Evolutionary conservation across 2,329 filamentous ascomycete genomes (phyloP).

Genomic region (Aspergillus hortae): DNA sequence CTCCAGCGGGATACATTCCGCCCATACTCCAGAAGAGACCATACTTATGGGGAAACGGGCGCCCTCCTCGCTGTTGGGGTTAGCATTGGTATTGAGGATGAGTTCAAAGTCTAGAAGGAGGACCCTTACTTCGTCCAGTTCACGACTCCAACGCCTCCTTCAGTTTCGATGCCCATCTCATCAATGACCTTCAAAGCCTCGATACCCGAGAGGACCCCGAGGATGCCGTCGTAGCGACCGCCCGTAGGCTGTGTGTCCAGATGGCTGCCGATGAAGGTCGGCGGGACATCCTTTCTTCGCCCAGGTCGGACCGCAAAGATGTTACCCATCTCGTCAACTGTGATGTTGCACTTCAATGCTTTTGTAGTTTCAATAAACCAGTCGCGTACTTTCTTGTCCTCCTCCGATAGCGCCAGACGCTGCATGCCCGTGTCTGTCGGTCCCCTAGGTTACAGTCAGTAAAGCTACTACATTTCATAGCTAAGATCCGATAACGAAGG

Average conservation of each 20-base stretch:
- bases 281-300: slow-evolving; percentile 51
- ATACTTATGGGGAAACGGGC: slow-evolving; percentile 75
- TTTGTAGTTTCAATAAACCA: slow-evolving; percentile 69
- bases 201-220: slow-evolving; percentile 69
- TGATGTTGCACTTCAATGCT: slow-evolving; percentile 63
- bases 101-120: background rate
- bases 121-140: slow-evolving; percentile 47
- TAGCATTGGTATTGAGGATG: slow-evolving; percentile 4
- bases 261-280: slow-evolving; percentile 69
- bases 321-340: slow-evolving; percentile 74
- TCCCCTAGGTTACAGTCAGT: slow-evolving; percentile 17
- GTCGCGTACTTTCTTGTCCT: slow-evolving; percentile 67
- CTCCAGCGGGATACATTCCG: slow-evolving; percentile 61
- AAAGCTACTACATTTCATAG: too few relatives aligned
- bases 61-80: slow-evolving; percentile 65
- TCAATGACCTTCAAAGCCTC: slow-evolving; percentile 68
- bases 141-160: slow-evolving; percentile 68
- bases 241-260: slow-evolving; percentile 60
- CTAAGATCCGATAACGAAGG: too few relatives aligned
- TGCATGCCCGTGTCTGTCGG: slow-evolving; percentile 71
- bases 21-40: slow-evolving; percentile 73
- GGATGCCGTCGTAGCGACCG: slow-evolving; percentile 57
- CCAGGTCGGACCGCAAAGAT: slow-evolving; percentile 72
- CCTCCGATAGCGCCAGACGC: slow-evolving; percentile 66
- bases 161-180: slow-evolving; percentile 65